Base-by-base conservation (phyloP, 495 filamentous ascomycete species). In the Aspergillus cristatus region DNA sequence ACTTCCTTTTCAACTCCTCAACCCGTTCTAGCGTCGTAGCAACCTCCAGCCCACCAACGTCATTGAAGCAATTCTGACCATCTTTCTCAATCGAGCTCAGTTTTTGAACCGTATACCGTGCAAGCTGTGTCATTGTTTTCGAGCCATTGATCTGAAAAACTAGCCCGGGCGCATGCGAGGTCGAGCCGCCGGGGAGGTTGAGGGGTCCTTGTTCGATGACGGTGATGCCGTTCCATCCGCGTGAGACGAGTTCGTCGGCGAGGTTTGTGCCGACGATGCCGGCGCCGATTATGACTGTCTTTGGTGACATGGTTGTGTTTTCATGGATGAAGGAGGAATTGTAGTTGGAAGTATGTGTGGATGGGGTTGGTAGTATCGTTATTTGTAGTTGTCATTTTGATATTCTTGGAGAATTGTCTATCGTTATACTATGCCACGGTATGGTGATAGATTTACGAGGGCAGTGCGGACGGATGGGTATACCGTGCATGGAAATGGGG, bases 181-280 rank as follows among this genome's bases (percentile, higher is more conserved):
- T 72, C 15, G 70, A 74, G 28, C 70, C 70, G 13, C 70, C 70
- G 2, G 70, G 70, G 58, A 74, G 58, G 34, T 59, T 37, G 22
- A 74, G 40, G 15, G 70, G 70, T 7, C 70, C 70, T 38, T 74
- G 70, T 42, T 74, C 70, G 42, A 74, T 53, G 43, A 74, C 65
- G n/a, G 68, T 71, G 52, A 74, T 68, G 44, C 70, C 46, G 11
- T 35, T 58, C 62, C 68, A 71, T 55, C 68, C 70, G 13, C 63
- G 63, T 14, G 57, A 56, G 42, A 70, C 57, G 34, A 74, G 55
- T 55, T 74, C 70, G 42, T 74, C 70, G 25, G 68, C 70, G 17
- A 74, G 38, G 38, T 74, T 74, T 33, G 63, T 60, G 32, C 70
- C 70, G 15, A 74, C 70, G 36, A 74, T 74, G 5, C 70, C 70